A percentile compares a stretch with the other conserved stretches of the same genome.
These are phyloP conservation scores for Fusarium torulosum DNA, from an alignment of 2,329 filamentous ascomycete species.

Conservation along the genomic window DNA sequence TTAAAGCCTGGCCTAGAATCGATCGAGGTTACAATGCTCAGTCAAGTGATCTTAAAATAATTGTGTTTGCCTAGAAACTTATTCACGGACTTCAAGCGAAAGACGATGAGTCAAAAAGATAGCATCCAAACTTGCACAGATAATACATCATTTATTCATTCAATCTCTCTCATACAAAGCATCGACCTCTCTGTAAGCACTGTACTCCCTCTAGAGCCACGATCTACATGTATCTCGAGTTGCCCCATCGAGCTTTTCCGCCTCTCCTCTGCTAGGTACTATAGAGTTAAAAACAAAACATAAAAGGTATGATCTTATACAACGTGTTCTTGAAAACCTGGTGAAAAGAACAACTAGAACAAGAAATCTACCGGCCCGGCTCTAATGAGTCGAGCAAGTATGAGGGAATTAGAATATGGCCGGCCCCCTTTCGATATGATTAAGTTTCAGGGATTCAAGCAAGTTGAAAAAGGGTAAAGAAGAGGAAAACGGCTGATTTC, in stretches of 20 bases:
- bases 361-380: conserved; percentile 27
- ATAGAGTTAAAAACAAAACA: conserved; percentile 21
- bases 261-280: conserved; percentile 8
- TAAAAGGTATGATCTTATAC: conserved; percentile 43
- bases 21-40: too few relatives aligned
- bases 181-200: conserved; percentile 19
- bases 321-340: conserved; percentile 36
- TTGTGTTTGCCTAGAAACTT: not conserved
- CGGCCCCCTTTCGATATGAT: conserved; percentile 27
- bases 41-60: too few relatives aligned
- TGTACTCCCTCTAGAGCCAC: conserved; percentile 24
- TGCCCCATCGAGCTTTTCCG: conserved; percentile 8
- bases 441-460: conserved; percentile 25
- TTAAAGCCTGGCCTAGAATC: not conserved
- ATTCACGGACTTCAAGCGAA: not conserved
- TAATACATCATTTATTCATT: conserved; percentile 50
- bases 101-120: not conserved
- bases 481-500: conserved; percentile 21
- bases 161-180: conserved; percentile 33
- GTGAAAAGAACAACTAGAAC: conserved; percentile 37
- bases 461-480: conserved; percentile 37
- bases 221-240: conserved; percentile 17
- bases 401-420: conserved; percentile 4
- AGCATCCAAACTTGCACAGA: conserved; percentile 11
- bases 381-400: conserved; percentile 26